Percentiles rank a stretch among this genome's conserved stretches.
Evolutionary conservation across 1,139 yeast species (phyloP).

Genomic region (Suhomyces bribrorum): DNA sequence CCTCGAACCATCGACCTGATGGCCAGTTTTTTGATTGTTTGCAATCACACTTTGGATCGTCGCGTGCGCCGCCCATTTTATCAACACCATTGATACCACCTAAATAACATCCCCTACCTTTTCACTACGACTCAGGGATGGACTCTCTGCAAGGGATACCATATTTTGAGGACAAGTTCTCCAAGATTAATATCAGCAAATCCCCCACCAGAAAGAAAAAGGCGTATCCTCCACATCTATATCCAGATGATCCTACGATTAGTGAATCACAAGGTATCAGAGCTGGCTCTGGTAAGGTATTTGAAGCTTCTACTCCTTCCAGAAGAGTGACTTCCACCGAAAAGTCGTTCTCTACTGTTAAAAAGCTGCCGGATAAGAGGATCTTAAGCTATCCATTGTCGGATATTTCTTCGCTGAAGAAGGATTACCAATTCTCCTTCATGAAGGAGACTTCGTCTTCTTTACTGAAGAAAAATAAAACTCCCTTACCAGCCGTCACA

Average conservation of each 20-base stretch:
- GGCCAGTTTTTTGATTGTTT: background rate
- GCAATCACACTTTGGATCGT: background rate
- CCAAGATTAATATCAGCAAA: conserved; percentile 26
- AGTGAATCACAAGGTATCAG: conserved; percentile 9
- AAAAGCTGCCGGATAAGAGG: conserved; percentile 13
- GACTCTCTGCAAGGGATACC: conserved; percentile 5
- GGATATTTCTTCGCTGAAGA: conserved; percentile 12
- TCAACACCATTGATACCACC: conserved; percentile 9
- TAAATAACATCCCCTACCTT: conserved; percentile 1
- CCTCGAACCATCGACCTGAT: background rate
- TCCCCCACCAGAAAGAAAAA: conserved; percentile 25
- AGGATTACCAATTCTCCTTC: conserved; percentile 31
- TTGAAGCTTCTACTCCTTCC: conserved; percentile 11
- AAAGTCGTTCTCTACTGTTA: conserved; percentile 14
- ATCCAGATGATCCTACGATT: conserved; percentile 20
- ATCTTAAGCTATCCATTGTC: conserved; percentile 14
- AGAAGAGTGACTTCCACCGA: conserved; percentile 9
- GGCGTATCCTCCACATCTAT: conserved; percentile 25
- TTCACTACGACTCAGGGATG: conserved; percentile 2
- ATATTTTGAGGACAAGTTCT: conserved; percentile 30
- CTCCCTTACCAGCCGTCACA: conserved; percentile 9
- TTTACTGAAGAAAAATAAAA: conserved; percentile 26
- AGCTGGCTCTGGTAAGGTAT: conserved; percentile 8
- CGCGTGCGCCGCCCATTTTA: conserved; percentile 13
- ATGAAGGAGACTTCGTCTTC: conserved; percentile 44